phyloP scores from a whole-genome alignment of 805 yeast species.

The Peterozyma toletana region DNA sequence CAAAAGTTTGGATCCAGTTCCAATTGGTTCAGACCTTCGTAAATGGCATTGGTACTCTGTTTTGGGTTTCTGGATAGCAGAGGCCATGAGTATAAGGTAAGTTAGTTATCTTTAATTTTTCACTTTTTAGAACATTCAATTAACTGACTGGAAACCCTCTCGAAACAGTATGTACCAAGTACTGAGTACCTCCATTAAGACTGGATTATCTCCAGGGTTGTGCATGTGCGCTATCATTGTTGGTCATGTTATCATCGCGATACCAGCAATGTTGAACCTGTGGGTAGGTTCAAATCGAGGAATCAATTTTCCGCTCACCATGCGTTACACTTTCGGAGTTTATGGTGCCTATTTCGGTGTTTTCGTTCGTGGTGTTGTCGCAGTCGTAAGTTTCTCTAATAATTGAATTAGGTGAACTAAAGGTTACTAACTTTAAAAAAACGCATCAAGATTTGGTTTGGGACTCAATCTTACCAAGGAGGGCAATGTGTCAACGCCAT shows the following conservation, averaged over 20 bases:
- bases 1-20: constrained; percentile 1
- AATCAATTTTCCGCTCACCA: constrained; percentile 24
- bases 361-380: constrained; percentile 23
- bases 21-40: background rate
- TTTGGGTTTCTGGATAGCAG: constrained; percentile 5
- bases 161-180: constrained; percentile 2
- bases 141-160: too few species aligned
- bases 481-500: constrained; percentile 19
- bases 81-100: background rate
- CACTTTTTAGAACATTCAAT: too few species aligned
- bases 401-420: too few species aligned
- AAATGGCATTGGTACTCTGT: constrained; percentile 1
- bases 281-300: constrained; percentile 25
- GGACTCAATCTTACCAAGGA: constrained; percentile 19
- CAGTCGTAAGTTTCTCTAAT: constrained; percentile 10
- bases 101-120: too few species aligned
- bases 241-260: constrained; percentile 11
- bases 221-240: constrained; percentile 11
- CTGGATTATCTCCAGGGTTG: constrained; percentile 12
- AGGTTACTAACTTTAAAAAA: too few species aligned
- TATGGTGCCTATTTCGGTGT: constrained; percentile 22
- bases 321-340: constrained; percentile 24
- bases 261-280: constrained; percentile 14
- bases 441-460: constrained; percentile 16
- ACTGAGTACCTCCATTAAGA: background rate